Evolutionary conservation across 1,139 yeast genomes (phyloP), one percentile per base, ranked within the genome.

Genomic region (Geotrichum cucujoidarum): DNA sequence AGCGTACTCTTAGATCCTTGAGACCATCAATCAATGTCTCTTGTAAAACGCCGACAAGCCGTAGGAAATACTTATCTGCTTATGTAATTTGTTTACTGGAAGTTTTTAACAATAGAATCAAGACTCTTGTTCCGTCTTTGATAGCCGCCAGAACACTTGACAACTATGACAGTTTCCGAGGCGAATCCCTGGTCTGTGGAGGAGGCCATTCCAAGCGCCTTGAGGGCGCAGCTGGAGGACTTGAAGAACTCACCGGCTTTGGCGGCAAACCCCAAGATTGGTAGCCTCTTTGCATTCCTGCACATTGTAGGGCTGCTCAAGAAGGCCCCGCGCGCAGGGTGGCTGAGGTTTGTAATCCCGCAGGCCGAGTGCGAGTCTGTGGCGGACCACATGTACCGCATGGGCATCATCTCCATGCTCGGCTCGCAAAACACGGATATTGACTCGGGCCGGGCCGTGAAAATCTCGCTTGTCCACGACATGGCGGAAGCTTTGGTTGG

Each of bases 311-410:
- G 86, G 48, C 74, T 79, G 33, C 74, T 92, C 59, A 92, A 92
- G 67, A 72, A 81, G 5, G 95, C 88, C 58, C 81, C 77, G 57
- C 77, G 98, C 62, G 90, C 97, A 0, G 98, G 98, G 1, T 92
- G 98, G 98, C 66, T 92, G 25, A 90, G 89, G 60, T 79, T 80
- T 60, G 79, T 78, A 13, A 74, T 92, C 30, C 75, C 79, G 0
- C 63, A 66, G 8, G 78, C 82, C 1, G 27, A 24, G 27, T 24
- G 27, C 27, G 94, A 92, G 66, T 81, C 90, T 44, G 90, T 92
- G 49, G 76, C 90, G 16, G 98, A 92, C 66, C 99, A 92, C 66
- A 92, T 92, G 97, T 92, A 92, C 64, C 76, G 99, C 53, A 92
- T 94, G 97, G 81, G 90, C 4, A 73, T 90, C 39, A 80, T 90